A percentile compares a stretch with the other conserved stretches of the same genome.
These are phyloP conservation scores for Boletus eberwhitei DNA, from an alignment of 768 basidiomycete species.

Conservation along the genomic window DNA sequence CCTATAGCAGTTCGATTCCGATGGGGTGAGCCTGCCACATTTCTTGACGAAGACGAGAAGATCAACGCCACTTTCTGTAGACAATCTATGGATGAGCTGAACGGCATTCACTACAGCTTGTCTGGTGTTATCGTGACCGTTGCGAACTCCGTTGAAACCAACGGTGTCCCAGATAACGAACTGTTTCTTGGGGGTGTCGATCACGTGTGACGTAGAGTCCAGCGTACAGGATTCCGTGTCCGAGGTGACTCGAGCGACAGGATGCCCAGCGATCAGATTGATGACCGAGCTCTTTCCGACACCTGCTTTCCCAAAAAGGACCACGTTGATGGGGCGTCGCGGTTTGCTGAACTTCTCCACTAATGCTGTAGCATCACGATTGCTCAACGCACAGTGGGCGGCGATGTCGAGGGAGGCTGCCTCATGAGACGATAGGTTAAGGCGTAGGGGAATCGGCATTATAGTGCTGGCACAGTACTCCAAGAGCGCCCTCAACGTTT, in stretches of 20 bases:
- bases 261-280: neutral
- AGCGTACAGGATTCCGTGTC: neutral
- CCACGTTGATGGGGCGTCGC: conserved; percentile 18
- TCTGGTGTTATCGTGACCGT: neutral
- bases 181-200: neutral
- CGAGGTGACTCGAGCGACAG: neutral
- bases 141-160: neutral
- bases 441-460: neutral
- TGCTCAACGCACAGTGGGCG: neutral
- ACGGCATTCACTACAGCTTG: conserved; percentile 7
- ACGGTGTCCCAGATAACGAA: conserved; percentile 4
- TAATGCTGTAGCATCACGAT: neutral
- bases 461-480: neutral
- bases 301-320: conserved; percentile 34
- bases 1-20: conserved; percentile 25
- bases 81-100: conserved; percentile 25
- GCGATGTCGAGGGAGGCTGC: neutral
- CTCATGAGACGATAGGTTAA: neutral
- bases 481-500: neutral
- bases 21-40: conserved; percentile 23
- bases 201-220: neutral
- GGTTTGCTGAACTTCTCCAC: neutral
- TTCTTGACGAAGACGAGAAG: conserved; percentile 35
- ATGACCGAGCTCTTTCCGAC: conserved; percentile 32
- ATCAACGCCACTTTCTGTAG: conserved; percentile 16